Percentiles rank a stretch among this genome's conserved stretches.
phyloP scores from a whole-genome alignment of 495 filamentous ascomycete species.

The Penicillium silybi region DNA sequence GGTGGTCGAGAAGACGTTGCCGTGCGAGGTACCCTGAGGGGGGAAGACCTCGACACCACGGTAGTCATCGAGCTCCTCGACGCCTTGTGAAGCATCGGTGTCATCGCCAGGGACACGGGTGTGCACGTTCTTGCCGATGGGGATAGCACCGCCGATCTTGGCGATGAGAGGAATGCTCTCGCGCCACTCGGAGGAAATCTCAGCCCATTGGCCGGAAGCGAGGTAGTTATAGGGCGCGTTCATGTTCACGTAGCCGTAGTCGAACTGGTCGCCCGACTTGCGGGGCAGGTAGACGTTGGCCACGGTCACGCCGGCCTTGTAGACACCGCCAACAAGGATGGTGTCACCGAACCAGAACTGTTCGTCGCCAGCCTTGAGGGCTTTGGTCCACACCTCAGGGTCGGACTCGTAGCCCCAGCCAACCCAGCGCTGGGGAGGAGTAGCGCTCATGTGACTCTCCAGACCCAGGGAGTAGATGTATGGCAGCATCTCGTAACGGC shows the following conservation, averaged over 20 bases:
- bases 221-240: slow-evolving; percentile 57
- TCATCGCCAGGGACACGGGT: slow-evolving; percentile 53
- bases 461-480: slow-evolving; percentile 63
- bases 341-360: slow-evolving; percentile 70
- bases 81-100: slow-evolving; percentile 46
- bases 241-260: slow-evolving; percentile 58
- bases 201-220: slow-evolving; percentile 56
- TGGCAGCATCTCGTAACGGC: slow-evolving; percentile 64
- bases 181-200: slow-evolving; percentile 55
- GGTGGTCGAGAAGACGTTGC: slow-evolving; percentile 36
- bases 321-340: slow-evolving; percentile 63
- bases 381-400: slow-evolving; percentile 55
- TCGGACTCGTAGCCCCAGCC: slow-evolving; percentile 67
- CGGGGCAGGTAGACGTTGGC: slow-evolving; percentile 59
- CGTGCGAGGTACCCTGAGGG: slow-evolving; percentile 35
- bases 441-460: slow-evolving; percentile 52
- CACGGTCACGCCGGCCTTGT: slow-evolving; percentile 49
- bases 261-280: slow-evolving; percentile 31
- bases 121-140: slow-evolving; percentile 53
- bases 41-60: slow-evolving; percentile 64
- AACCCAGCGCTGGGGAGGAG: slow-evolving; percentile 62
- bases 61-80: slow-evolving; percentile 57
- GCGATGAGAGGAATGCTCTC: slow-evolving; percentile 60
- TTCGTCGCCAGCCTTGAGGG: slow-evolving; percentile 53
- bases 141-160: slow-evolving; percentile 55